A percentile compares a stretch with the other conserved stretches of the same genome.
Conservation (phyloP, 1,139 yeast species). For the Kodamaea sp. region DNA sequence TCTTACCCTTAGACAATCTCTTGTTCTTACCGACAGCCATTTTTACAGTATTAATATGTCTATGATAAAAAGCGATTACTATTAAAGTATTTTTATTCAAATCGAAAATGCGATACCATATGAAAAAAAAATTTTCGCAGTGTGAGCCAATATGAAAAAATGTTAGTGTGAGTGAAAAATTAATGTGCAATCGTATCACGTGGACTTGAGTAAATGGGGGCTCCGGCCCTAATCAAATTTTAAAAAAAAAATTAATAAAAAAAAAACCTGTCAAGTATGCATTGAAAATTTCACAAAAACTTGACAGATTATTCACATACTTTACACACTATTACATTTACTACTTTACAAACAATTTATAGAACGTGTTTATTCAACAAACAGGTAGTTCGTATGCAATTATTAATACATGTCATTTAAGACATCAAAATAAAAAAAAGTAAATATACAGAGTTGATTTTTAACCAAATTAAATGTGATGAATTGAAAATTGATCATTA, state of each 20-base stretch:
- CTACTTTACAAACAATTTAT: not conserved
- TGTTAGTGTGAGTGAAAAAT: conserved; percentile 7
- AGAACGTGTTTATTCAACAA: conserved; percentile 44
- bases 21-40: conserved; percentile 56
- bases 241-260: not conserved
- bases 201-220: not conserved
- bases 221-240: conserved; percentile 1
- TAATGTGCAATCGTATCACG: conserved; percentile 5
- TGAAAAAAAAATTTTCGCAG: too few species aligned
- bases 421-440: conserved; percentile 16
- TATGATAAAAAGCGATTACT: not conserved
- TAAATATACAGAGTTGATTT: conserved; percentile 12
- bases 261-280: not conserved
- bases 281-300: not conserved
- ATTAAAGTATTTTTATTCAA: not conserved
- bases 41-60: conserved; percentile 10
- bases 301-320: not conserved
- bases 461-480: conserved; percentile 7
- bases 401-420: conserved; percentile 13
- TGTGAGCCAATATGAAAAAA: conserved; percentile 1
- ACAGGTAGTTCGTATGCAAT: conserved; percentile 31
- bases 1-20: conserved; percentile 53
- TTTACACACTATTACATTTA: not conserved
- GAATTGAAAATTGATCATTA: conserved; percentile 23
- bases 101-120: too few species aligned